Evolutionary conservation across 2,329 filamentous ascomycete species (phyloP).

Genomic region (Beauveria asiatica): DNA sequence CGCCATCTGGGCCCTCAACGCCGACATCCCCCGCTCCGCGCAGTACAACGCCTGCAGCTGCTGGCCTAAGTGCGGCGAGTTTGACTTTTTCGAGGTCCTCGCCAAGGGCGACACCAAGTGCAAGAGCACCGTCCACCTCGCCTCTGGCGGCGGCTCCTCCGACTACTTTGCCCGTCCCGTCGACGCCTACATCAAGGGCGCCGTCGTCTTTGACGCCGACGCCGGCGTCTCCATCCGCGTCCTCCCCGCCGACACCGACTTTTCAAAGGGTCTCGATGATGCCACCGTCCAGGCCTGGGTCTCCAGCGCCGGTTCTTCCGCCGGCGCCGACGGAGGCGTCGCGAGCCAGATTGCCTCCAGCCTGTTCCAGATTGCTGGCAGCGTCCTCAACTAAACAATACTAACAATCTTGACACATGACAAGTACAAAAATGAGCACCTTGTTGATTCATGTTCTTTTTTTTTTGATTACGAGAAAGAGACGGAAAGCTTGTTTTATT

Average conservation of each 20-base stretch:
- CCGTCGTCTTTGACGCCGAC: conserved; percentile 49
- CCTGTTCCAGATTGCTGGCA: conserved; percentile 17
- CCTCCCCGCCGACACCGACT: conserved; percentile 33
- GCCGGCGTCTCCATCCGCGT: conserved; percentile 49
- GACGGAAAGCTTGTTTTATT: neutral
- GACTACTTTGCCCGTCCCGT: conserved; percentile 65
- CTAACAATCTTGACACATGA: neutral
- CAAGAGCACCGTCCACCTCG: conserved; percentile 63
- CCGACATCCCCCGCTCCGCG: conserved; percentile 57
- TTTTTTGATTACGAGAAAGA: neutral
- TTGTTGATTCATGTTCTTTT: neutral
- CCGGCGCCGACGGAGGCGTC: neutral
- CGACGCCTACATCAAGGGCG: conserved; percentile 51
- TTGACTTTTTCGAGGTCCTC: conserved; percentile 68
- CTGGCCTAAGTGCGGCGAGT: conserved; percentile 66
- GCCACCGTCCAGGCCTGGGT: conserved; percentile 30
- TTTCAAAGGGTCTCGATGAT: conserved; percentile 30
- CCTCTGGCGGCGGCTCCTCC: conserved; percentile 54
- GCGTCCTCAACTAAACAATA: neutral
- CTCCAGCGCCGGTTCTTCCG: conserved; percentile 3
- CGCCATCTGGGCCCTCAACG: conserved; percentile 69
- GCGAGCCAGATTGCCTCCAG: conserved; percentile 14
- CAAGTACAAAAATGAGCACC: neutral
- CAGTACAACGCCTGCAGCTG: conserved; percentile 68
- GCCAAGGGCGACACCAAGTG: conserved; percentile 53